Evolutionary conservation across 108 stramenopile genomes (phyloP).

Genomic region (Parietichytrium sp.): DNA sequence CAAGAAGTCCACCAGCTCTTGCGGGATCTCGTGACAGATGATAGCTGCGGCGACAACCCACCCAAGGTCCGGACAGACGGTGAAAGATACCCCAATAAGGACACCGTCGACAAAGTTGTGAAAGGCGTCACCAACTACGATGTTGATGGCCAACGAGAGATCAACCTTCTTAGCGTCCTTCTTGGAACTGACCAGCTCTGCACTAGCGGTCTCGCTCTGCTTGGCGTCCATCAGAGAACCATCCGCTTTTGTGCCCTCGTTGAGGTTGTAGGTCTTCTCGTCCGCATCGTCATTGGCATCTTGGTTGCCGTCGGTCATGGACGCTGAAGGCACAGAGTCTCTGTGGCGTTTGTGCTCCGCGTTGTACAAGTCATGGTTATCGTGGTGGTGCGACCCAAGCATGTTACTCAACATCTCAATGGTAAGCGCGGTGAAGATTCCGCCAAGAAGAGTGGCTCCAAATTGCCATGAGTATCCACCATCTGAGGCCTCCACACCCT

Average conservation of each 20-base stretch:
- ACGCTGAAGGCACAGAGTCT: too few species aligned
- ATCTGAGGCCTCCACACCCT: background rate
- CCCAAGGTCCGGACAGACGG: background rate
- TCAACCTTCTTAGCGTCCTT: background rate
- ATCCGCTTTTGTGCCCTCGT: background rate
- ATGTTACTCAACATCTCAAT: background rate
- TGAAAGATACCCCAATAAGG: background rate
- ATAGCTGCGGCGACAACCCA: background rate
- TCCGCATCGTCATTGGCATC: background rate
- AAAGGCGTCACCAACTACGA: background rate
- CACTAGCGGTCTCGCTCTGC: too few species aligned
- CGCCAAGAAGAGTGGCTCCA: background rate
- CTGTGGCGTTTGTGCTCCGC: too few species aligned
- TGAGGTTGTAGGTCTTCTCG: background rate
- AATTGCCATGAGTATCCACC: background rate
- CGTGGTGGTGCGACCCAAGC: background rate
- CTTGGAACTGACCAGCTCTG: too few species aligned
- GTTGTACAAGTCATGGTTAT: too few species aligned
- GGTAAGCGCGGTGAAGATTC: background rate
- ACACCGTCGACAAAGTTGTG: slow-evolving; percentile 26
- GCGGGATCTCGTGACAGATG: slow-evolving; percentile 33
- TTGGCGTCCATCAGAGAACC: too few species aligned
- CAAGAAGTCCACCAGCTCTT: slow-evolving; percentile 26
- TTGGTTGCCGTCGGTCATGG: background rate
- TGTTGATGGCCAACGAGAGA: background rate